Conservation (phyloP, 2,329 filamentous ascomycete species). For the Sarocladium brachiariae region DNA sequence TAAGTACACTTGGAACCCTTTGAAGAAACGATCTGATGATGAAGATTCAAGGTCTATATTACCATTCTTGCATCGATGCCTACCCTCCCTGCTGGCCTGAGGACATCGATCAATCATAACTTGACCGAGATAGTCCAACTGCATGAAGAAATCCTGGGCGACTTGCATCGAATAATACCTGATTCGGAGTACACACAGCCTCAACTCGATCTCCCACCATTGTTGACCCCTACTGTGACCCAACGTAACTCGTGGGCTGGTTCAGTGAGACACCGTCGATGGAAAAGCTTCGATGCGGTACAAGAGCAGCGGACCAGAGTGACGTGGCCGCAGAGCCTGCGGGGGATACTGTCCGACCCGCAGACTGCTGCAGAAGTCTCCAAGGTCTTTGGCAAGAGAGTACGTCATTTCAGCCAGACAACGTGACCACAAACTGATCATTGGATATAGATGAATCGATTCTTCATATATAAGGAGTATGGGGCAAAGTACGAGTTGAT, state of each 20-base stretch:
- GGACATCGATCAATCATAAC: constrained; percentile 71
- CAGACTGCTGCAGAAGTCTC: constrained; percentile 54
- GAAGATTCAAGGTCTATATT: constrained; percentile 61
- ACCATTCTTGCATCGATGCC: constrained; percentile 68
- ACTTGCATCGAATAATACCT: constrained; percentile 65
- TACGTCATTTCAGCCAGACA: constrained; percentile 21
- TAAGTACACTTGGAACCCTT: constrained; percentile 31
- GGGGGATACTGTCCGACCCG: constrained; percentile 51
- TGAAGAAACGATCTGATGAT: constrained; percentile 15
- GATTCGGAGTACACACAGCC: constrained; percentile 55
- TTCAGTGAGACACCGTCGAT: constrained; percentile 33
- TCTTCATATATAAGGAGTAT: constrained; percentile 88
- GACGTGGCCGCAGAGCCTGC: constrained; percentile 37
- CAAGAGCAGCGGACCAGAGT: constrained; percentile 32
- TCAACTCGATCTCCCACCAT: not conserved
- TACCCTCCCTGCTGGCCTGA: constrained; percentile 53
- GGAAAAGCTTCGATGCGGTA: constrained; percentile 41
- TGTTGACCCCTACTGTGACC: not conserved
- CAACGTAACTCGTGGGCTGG: not conserved
- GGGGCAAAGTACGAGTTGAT: constrained; percentile 84
- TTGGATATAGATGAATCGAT: constrained; percentile 60
- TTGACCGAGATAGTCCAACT: constrained; percentile 73
- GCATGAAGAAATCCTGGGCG: constrained; percentile 73
- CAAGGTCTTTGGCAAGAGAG: constrained; percentile 53
- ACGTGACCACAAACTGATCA: constrained; percentile 3